These are phyloP conservation scores for Protea cynaroides DNA, from an alignment of 164 flowering plant species.

Conservation along the genomic window DNA sequence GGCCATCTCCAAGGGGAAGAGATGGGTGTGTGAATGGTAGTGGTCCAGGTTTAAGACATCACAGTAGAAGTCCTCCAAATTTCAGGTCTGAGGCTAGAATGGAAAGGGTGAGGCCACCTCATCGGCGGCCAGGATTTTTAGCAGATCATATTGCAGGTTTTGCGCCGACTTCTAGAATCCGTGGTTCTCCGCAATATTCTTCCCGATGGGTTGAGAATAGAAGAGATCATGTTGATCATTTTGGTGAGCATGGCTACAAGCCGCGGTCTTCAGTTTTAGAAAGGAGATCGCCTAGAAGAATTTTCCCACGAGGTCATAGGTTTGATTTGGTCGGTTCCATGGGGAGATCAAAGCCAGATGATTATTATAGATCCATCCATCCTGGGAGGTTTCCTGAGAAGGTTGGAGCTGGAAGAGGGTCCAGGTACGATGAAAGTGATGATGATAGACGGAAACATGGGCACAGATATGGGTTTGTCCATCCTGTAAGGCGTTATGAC, in stretches of 20 bases:
- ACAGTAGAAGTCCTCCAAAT: constrained; percentile 38
- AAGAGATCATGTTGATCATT: constrained; percentile 23
- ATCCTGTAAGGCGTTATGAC: constrained; percentile 22
- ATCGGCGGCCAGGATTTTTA: constrained; percentile 23
- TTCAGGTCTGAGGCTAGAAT: constrained; percentile 32
- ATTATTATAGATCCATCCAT: constrained; percentile 27
- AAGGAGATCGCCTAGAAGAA: constrained; percentile 38
- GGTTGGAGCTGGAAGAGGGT: constrained; percentile 27
- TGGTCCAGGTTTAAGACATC: constrained; percentile 16
- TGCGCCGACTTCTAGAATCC: constrained; percentile 26
- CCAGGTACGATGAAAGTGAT: constrained; percentile 25
- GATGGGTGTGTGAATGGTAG: constrained; percentile 14
- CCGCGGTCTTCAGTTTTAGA: constrained; percentile 18
- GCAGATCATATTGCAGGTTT: constrained; percentile 22
- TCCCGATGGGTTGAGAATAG: constrained; percentile 33
- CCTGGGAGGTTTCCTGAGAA: constrained; percentile 32
- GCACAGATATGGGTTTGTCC: constrained; percentile 23
- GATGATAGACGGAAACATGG: constrained; percentile 32
- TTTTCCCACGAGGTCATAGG: constrained; percentile 20
- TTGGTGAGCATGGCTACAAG: constrained; percentile 29
- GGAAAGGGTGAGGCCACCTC: constrained; percentile 31
- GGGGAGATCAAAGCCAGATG: constrained; percentile 34
- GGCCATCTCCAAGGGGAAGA: constrained; percentile 32
- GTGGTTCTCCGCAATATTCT: constrained; percentile 25
- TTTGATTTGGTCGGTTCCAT: constrained; percentile 24